Evolutionary conservation across 129 eudicot species (phyloP).

Genomic region (Daucus carota): DH1_v3.0 NC_030383.2:56883001-56883500

Average conservation of each 20-base stretch:
- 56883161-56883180: conserved; percentile 44
- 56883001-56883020: background rate
- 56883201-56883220: conserved; percentile 82
- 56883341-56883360: conserved; percentile 54
- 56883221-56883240: conserved; percentile 52
- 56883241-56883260: conserved; percentile 42
- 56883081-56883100: conserved; percentile 73
- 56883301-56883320: background rate
- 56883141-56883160: conserved; percentile 42
- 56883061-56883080: conserved; percentile 29
- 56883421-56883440: conserved; percentile 72
- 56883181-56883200: conserved; percentile 50
- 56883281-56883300: background rate
- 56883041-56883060: background rate
- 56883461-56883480: conserved; percentile 5
- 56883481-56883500: too few species aligned
- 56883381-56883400: conserved; percentile 81
- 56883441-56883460: conserved; percentile 23
- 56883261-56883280: background rate
- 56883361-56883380: conserved; percentile 69
- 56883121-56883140: conserved; percentile 96
- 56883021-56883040: background rate
- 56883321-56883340: conserved; percentile 64
- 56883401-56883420: conserved; percentile 64
- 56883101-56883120: conserved; percentile 89